Evolutionary conservation across 2,329 filamentous ascomycete genomes (phyloP), one percentile per base, ranked within the genome.

Genomic region (Colletotrichum nymphaeae): DNA sequence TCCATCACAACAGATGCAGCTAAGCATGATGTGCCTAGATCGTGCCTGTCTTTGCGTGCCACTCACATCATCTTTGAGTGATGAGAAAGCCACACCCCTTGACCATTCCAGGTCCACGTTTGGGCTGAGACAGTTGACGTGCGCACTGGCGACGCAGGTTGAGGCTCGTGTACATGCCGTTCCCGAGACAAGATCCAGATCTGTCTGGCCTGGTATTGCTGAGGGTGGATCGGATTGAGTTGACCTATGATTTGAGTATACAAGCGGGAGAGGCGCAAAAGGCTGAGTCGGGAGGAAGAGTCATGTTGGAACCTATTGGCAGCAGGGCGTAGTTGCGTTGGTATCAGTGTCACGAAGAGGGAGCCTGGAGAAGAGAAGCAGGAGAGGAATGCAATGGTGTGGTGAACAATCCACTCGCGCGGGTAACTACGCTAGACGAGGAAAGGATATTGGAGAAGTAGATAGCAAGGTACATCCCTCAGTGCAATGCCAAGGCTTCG

Each of bases 111-210:
- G 24, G 60, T 26, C 60, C 70, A 70, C 46, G 67, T 65, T 49
- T 73, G 46, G 52, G 56, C 60, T 59, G 46, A 73, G 67, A 73
- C 67, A 52, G 35, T 70, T 46, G 70, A 73, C 59, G 32, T 58
- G 53, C 32, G 69, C 56, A 63, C 46, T 67, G 64, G 26, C 56
- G 49, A 59, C 35, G 55, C 28, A 35, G 46, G 55, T 49, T 69
- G 56, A 70, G 67, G 67, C 49, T 73, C 59, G 67, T 70, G 56
- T 22, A 42, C 30, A 62, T 73, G 66, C 66, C 62, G 71, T 30
- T 73, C 67, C 70, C 62, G 71, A 70, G 67, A 71, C 71, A 65
- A 35, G 60, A 46, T 42, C 70, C 28, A 30, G 55, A 49, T 56
- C 63, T 52, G 56, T 9, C 64, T 49, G 57, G 46, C 11, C n/a